Evolutionary conservation across 768 basidiomycete species (phyloP), one percentile per base, ranked within the genome.

Genomic region (Harrya chromipes): DNA sequence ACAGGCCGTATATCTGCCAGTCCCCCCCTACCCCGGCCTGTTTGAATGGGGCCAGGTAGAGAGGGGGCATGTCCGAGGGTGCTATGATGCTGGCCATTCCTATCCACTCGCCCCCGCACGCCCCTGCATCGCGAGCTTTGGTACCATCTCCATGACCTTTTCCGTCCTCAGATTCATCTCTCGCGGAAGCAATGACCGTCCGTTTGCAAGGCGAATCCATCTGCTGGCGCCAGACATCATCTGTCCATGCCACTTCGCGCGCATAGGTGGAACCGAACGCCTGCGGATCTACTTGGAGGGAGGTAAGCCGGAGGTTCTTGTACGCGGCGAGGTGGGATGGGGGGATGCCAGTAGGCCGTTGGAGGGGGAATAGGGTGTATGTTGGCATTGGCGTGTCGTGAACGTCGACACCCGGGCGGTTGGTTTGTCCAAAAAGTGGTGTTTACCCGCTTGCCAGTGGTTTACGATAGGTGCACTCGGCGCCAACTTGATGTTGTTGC

Each of bases 291-390:
- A 46, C 27, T 41, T 52, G 55, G 34, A 69, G 58, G 13, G 58
- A 62, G 2, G 49, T 20, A 29, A 68, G 53, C 26, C 65, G 49
- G 33, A 67, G 50, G 2, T 27, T 5, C 43, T 54, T 64, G 40
- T 52, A 67, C 12, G 49, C 43, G 7, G 41, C 41, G 35, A 76
- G 44, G 21, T 69, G 66, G 27, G 52, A 46, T 23, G 56, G 26
- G n/a, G 64, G 49, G 29, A 43, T 33, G 33, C 33, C 33, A 14
- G 14, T 4, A 16, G 48, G 52, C 6, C 36, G 27, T 21, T 58
- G 14, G 34, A 63, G 35, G 23, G 66, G 40, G 13, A 58, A 56
- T 43, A 59, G 6, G 16, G 16, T 52, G 46, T 60, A 56, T 24
- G 48, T 58, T 4, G 46, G 20, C 54, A 47, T 45, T 33, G 5